Conservation (phyloP, 345 rosid genomes). For the Crucihimalaya himalaica region DNA sequence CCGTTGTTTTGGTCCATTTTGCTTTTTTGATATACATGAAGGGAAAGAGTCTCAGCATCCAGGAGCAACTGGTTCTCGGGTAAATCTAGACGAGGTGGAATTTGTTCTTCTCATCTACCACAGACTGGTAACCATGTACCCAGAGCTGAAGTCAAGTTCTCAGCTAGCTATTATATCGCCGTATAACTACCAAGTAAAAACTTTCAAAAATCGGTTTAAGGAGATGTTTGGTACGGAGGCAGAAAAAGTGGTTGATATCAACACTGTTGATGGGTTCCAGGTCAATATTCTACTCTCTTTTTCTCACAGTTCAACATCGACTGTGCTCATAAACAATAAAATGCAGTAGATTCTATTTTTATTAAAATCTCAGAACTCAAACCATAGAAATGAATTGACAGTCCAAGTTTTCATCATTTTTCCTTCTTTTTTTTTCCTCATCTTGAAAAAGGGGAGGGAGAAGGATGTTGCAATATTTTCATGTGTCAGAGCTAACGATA, state of each 20-base stretch:
- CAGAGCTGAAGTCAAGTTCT: constrained; percentile 83
- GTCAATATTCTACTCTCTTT: constrained; percentile 44
- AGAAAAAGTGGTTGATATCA: constrained; percentile 71
- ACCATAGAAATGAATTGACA: not conserved
- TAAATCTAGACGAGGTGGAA: constrained; percentile 79
- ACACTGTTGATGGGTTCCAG: constrained; percentile 98
- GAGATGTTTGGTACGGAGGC: constrained; percentile 82
- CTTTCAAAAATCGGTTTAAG: constrained; percentile 70
- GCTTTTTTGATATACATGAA: constrained; percentile 84
- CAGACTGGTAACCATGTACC: constrained; percentile 71
- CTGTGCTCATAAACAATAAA: not conserved
- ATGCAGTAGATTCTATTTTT: not conserved
- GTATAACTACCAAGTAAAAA: constrained; percentile 88
- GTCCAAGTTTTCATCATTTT: constrained; percentile 11
- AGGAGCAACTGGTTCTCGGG: constrained; percentile 86
- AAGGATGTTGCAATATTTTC: constrained; percentile 94
- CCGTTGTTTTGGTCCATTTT: constrained; percentile 89
- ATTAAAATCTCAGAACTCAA: constrained; percentile 1
- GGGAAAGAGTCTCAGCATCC: constrained; percentile 85
- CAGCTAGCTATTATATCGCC: constrained; percentile 90
- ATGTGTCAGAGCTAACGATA: constrained; percentile 81
- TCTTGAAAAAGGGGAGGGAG: constrained; percentile 77
- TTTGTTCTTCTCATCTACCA: constrained; percentile 80
- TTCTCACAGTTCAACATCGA: not conserved
- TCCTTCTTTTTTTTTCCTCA: not conserved